phyloP scores from a whole-genome alignment of 192 early-diverging fungal genomes.

The Paraglomus brasilianum region DNA sequence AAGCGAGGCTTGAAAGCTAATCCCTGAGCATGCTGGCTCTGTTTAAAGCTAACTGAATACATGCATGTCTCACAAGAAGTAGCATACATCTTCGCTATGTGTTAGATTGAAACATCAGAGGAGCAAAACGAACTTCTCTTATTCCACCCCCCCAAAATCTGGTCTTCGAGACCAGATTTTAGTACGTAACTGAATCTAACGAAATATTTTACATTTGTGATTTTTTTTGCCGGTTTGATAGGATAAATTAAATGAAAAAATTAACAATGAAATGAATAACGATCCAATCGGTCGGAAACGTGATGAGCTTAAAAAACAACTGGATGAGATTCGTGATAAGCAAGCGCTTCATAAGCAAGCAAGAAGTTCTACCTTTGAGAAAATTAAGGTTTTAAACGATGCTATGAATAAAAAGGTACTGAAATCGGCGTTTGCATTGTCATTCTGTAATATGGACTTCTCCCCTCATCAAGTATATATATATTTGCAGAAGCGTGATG shows the following conservation, averaged over 20 bases:
- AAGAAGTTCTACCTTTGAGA: constrained; percentile 70
- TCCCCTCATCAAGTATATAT: not conserved
- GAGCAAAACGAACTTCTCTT: too few species aligned
- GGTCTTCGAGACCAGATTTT: too few species aligned
- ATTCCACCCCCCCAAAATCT: too few species aligned
- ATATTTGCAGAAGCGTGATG: constrained; percentile 59
- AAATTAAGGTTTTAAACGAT: constrained; percentile 67
- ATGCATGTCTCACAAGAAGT: too few species aligned
- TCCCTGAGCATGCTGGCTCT: too few species aligned
- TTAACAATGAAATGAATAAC: constrained; percentile 57
- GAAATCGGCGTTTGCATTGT: not conserved
- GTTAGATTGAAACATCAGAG: too few species aligned
- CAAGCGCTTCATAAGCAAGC: constrained; percentile 68
- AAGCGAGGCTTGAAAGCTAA: too few species aligned
- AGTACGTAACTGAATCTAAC: too few species aligned
- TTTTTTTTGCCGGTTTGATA: constrained; percentile 26
- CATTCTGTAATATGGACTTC: not conserved
- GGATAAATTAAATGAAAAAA: constrained; percentile 55
- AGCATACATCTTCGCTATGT: too few species aligned
- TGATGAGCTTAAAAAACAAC: constrained; percentile 58
- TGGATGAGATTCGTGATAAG: constrained; percentile 70
- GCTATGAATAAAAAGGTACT: constrained; percentile 78
- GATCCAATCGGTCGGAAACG: constrained; percentile 52
- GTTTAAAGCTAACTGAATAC: too few species aligned
- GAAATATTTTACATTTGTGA: too few species aligned